These are phyloP conservation scores for Solioccasus polychromus DNA, from an alignment of 768 basidiomycete species.

Conservation along the genomic window DNA sequence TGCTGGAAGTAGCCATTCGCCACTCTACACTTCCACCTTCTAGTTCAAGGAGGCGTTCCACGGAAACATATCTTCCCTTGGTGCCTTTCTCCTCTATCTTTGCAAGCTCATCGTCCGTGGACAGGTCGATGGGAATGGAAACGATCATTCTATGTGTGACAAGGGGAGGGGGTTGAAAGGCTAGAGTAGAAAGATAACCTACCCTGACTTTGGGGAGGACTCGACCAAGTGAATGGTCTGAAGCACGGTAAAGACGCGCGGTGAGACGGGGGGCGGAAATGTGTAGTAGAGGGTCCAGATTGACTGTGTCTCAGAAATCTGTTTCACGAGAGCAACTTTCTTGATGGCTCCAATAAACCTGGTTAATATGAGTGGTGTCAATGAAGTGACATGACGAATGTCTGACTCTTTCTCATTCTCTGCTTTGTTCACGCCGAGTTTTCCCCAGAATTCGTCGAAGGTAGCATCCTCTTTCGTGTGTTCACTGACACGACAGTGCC, in stretches of 20 bases:
- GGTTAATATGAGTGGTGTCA: not conserved
- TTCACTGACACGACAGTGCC: constrained; percentile 68
- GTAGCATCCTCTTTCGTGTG: constrained; percentile 64
- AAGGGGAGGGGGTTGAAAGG: not conserved
- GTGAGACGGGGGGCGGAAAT: constrained; percentile 66
- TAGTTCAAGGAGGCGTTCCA: constrained; percentile 63
- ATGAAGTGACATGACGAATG: not conserved
- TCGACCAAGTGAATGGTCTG: constrained; percentile 58
- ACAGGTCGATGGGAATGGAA: constrained; percentile 69
- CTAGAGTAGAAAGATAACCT: constrained; percentile 16
- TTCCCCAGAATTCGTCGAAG: constrained; percentile 73
- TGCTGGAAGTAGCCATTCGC: constrained; percentile 78
- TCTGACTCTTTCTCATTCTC: constrained; percentile 66
- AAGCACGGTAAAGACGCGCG: constrained; percentile 73
- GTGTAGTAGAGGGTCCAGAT: constrained; percentile 76
- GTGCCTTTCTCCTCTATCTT: constrained; percentile 63
- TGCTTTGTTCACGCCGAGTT: constrained; percentile 63
- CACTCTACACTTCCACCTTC: constrained; percentile 67
- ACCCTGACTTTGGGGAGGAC: constrained; percentile 57
- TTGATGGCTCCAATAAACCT: constrained; percentile 68
- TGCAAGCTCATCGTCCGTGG: constrained; percentile 52
- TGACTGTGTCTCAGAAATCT: constrained; percentile 57
- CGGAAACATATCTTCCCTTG: constrained; percentile 66
- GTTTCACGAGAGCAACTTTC: constrained; percentile 60
- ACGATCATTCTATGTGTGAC: constrained; percentile 35